phyloP scores from a whole-genome alignment of 2,329 filamentous ascomycete genomes.

The Endoconidiophora polonica region DNA sequence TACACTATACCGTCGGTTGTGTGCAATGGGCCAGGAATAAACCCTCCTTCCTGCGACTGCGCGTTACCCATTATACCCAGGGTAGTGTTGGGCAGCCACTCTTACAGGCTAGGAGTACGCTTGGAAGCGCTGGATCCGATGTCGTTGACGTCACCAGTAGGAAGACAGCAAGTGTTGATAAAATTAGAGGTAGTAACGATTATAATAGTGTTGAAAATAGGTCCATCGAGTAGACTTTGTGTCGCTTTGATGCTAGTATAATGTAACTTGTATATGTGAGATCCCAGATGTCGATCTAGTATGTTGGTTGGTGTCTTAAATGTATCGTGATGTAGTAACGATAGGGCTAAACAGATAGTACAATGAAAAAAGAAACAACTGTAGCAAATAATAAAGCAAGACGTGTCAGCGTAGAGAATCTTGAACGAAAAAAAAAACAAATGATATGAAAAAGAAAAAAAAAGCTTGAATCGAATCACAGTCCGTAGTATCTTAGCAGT shows the following conservation, averaged over 20 bases:
- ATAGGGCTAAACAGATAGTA: not conserved
- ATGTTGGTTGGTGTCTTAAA: too few species aligned
- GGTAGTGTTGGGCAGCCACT: not conserved
- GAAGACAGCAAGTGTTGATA: not conserved
- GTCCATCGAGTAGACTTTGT: too few species aligned
- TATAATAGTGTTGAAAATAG: too few species aligned
- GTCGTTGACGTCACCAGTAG: not conserved
- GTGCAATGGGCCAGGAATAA: constrained; percentile 6
- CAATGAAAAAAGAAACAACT: not conserved
- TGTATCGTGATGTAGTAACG: too few species aligned
- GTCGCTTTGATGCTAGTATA: too few species aligned
- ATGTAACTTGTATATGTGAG: too few species aligned
- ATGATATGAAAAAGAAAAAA: not conserved
- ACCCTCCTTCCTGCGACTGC: constrained; percentile 5
- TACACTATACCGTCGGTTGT: constrained; percentile 8
- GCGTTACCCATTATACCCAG: constrained; percentile 6
- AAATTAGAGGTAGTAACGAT: not conserved
- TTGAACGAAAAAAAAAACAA: constrained; percentile 1
- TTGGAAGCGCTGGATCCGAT: not conserved
- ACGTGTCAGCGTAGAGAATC: not conserved
- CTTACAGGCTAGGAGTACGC: not conserved
- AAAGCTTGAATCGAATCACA: not conserved
- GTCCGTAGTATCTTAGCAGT: not conserved
- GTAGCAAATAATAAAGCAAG: not conserved
- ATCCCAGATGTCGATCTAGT: too few species aligned